Percentiles rank a stretch among this genome's conserved stretches.
These are phyloP conservation scores for Ilyonectria robusta DNA, from an alignment of 2,329 filamentous ascomycete genomes.

Conservation along the genomic window DNA sequence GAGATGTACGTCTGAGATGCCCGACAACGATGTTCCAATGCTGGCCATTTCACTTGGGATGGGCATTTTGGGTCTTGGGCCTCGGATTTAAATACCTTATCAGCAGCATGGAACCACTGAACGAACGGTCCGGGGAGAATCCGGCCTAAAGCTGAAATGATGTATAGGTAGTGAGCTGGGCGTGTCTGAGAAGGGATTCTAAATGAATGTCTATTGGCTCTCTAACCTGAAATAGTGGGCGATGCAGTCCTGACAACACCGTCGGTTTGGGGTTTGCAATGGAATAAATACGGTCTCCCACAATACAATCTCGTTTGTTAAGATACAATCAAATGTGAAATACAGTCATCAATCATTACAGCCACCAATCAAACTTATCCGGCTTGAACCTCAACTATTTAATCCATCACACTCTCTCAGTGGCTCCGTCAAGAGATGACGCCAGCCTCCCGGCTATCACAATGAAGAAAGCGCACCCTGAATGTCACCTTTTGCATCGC, in stretches of 20 bases:
- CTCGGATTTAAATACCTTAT: background rate
- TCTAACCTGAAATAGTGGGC: background rate
- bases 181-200: background rate
- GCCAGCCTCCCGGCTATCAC: background rate
- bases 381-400: background rate
- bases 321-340: background rate
- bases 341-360: background rate
- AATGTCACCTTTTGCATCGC: background rate
- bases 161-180: background rate
- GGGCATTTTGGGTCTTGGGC: background rate
- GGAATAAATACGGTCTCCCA: background rate
- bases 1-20: background rate
- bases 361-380: background rate
- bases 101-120: background rate
- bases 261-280: background rate
- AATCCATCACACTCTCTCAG: background rate
- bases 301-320: background rate
- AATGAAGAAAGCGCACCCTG: background rate
- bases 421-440: background rate
- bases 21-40: background rate
- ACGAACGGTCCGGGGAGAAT: background rate
- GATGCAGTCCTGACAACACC: background rate
- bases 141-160: background rate
- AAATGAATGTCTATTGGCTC: background rate
- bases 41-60: background rate